These are phyloP conservation scores for Sugiyamaella novakii DNA, from an alignment of 1,139 yeast genomes.

Conservation along the genomic window DNA sequence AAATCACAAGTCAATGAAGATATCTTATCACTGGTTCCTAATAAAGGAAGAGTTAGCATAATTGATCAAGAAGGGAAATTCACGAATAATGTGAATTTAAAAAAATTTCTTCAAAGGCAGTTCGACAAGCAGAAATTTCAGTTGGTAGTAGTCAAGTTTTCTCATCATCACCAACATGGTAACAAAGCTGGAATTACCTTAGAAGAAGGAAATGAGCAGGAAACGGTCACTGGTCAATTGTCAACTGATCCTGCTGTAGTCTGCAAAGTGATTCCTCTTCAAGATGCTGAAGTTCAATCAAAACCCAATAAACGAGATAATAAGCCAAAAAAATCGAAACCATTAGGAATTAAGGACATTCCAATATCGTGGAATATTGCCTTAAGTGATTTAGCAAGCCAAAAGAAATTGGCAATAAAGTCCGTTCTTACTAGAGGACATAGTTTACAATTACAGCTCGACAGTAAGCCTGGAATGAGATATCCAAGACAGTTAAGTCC, in stretches of 20 bases:
- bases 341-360: conserved; percentile 36
- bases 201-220: conserved; percentile 8
- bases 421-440: conserved; percentile 40
- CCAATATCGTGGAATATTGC: conserved; percentile 42
- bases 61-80: conserved; percentile 31
- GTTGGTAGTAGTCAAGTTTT: conserved; percentile 30
- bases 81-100: conserved; percentile 25
- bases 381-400: conserved; percentile 40
- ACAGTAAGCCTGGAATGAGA: conserved; percentile 36
- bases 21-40: conserved; percentile 33
- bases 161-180: conserved; percentile 20
- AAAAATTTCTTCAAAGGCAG: conserved; percentile 21
- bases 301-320: conserved; percentile 13
- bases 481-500: conserved; percentile 34
- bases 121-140: conserved; percentile 24
- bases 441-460: conserved; percentile 34
- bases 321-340: conserved; percentile 27
- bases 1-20: conserved; percentile 25
- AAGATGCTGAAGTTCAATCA: not conserved
- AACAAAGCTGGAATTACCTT: conserved; percentile 15
- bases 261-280: conserved; percentile 31
- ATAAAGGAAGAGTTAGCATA: conserved; percentile 30
- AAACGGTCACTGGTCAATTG: conserved; percentile 1
- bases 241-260: conserved; percentile 29
- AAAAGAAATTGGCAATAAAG: conserved; percentile 42